Conservation (phyloP, 768 basidiomycete species). For the Naganishia kalamii region DNA sequence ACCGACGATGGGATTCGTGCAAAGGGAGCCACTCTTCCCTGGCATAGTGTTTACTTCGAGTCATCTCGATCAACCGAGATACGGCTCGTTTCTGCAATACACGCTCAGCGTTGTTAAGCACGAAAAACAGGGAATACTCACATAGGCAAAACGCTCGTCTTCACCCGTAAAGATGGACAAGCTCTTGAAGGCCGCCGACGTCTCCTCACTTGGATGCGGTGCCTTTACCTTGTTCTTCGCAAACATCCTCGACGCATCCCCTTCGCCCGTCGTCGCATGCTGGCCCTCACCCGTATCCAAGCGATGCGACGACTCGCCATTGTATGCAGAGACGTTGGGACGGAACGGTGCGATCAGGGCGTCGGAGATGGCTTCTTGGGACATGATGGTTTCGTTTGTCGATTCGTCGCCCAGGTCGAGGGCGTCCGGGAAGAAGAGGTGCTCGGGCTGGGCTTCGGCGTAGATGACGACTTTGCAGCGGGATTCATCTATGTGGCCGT, state of each 20-base stretch:
- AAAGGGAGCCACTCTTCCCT: slow-evolving; percentile 42
- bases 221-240: slow-evolving; percentile 27
- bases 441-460: slow-evolving; percentile 42
- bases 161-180: slow-evolving; percentile 56
- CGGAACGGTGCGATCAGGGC: slow-evolving; percentile 51
- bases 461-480: slow-evolving; percentile 40
- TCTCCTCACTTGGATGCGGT: slow-evolving; percentile 31
- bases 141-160: slow-evolving; percentile 60
- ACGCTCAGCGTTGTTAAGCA: not conserved
- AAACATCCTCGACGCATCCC: slow-evolving; percentile 23
- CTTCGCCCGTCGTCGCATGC: slow-evolving; percentile 4
- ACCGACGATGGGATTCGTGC: slow-evolving; percentile 27
- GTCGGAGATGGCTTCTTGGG: slow-evolving; percentile 55
- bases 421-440: slow-evolving; percentile 58
- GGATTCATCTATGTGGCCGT: slow-evolving; percentile 38
- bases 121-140: slow-evolving; percentile 20
- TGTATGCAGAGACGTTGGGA: slow-evolving; percentile 57
- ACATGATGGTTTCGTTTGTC: slow-evolving; percentile 41
- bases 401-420: slow-evolving; percentile 33
- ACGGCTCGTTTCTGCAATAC: slow-evolving; percentile 53
- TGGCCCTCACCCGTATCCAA: slow-evolving; percentile 7
- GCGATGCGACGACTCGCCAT: slow-evolving; percentile 29
- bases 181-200: slow-evolving; percentile 49
- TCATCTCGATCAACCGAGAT: slow-evolving; percentile 59
- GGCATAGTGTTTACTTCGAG: slow-evolving; percentile 40